Conservation (phyloP, 108 stramenopile genomes). For the Skeletonema menzelii region DNA sequence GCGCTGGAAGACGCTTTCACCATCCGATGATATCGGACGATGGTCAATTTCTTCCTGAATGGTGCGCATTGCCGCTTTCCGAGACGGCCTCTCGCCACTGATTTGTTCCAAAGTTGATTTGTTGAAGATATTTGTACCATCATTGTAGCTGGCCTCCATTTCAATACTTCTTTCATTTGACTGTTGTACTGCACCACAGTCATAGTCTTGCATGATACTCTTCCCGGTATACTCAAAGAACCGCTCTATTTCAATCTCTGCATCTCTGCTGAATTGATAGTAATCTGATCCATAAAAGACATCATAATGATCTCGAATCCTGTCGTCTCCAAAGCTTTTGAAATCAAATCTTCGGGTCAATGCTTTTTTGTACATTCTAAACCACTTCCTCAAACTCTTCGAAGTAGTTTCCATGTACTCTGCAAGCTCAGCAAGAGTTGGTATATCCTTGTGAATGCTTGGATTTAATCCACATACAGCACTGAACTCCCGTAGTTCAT, state of each 20-base stretch:
- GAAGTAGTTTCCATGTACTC: slow-evolving; percentile 12
- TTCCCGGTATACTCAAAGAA: slow-evolving; percentile 9
- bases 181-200: neutral
- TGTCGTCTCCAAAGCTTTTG: slow-evolving; percentile 3
- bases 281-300: slow-evolving; percentile 11
- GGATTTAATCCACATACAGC: neutral
- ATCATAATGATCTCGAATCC: slow-evolving; percentile 18
- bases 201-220: neutral
- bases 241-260: slow-evolving; percentile 2
- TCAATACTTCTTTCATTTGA: neutral
- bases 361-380: slow-evolving; percentile 11
- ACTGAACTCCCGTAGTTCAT: slow-evolving; percentile 11
- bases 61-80: neutral
- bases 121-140: neutral
- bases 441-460: slow-evolving; percentile 8
- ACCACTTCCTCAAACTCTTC: slow-evolving; percentile 27
- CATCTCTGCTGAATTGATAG: neutral
- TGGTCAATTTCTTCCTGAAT: neutral
- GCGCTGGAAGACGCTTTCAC: neutral
- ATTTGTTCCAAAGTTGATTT: neutral
- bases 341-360: slow-evolving; percentile 21
- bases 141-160: neutral
- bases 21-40: neutral
- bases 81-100: neutral
- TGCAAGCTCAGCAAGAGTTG: slow-evolving; percentile 24